Evolutionary conservation across 2,329 filamentous ascomycete species (phyloP).

Genomic region (Lachnellula arida): DNA sequence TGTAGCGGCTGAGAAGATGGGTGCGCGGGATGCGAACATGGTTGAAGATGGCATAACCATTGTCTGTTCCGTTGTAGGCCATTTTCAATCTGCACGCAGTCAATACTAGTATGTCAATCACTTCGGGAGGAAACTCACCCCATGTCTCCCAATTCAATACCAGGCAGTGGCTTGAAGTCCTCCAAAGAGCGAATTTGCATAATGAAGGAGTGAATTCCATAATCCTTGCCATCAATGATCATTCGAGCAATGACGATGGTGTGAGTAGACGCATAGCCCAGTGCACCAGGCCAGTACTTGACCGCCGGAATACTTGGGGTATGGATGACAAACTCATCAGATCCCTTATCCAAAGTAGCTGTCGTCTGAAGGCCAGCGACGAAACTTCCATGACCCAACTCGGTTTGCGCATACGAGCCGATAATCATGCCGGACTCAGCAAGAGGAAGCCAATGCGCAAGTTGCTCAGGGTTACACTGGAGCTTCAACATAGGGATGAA

Average conservation of each 20-base stretch:
- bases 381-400: slow-evolving; percentile 32
- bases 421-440: slow-evolving; percentile 22
- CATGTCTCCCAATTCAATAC: slow-evolving; percentile 30
- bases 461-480: slow-evolving; percentile 8
- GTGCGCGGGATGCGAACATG: slow-evolving; percentile 32
- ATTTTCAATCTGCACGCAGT: slow-evolving; percentile 16
- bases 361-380: slow-evolving; percentile 32
- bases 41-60: slow-evolving; percentile 33
- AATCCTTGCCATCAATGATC: slow-evolving; percentile 26
- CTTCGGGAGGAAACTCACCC: slow-evolving; percentile 14
- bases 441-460: slow-evolving; percentile 13
- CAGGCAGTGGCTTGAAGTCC: slow-evolving; percentile 23
- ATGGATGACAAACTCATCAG: slow-evolving; percentile 31
- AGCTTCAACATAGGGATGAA: slow-evolving; percentile 14
- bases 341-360: slow-evolving; percentile 28
- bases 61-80: slow-evolving; percentile 29
- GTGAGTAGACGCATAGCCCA: slow-evolving; percentile 29
- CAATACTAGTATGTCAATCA: background rate
- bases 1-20: slow-evolving; percentile 31
- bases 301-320: slow-evolving; percentile 27
- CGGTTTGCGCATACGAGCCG: slow-evolving; percentile 31
- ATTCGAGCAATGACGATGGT: slow-evolving; percentile 31
- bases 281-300: slow-evolving; percentile 32
- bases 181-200: slow-evolving; percentile 29
- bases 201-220: slow-evolving; percentile 31